Evolutionary conservation across 2,329 filamentous ascomycete species (phyloP), one percentile per base, ranked within the genome.

Genomic region (Arthrocladium fulminans): DNA sequence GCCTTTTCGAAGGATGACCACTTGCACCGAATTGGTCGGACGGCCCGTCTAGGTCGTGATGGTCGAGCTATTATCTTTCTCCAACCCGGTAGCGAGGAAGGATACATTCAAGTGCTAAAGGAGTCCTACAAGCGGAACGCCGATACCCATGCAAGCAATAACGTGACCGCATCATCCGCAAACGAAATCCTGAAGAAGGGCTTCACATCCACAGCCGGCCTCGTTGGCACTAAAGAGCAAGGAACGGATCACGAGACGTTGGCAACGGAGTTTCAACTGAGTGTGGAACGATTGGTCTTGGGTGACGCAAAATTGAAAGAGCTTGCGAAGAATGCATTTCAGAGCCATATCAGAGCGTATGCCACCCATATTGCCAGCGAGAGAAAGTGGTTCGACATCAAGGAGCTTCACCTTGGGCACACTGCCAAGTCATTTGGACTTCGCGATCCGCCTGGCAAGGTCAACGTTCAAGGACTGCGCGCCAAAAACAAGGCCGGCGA

Each of bases 1-100:
- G 87, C 92, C 2, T 97, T 97, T 67, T 88, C 85, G 62, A 82
- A 88, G 20, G 86, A 89, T 52, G 92, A 98, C 65, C 92, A 98
- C 65, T 77, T 96, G 6, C 92, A 98, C 69, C 84, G 92, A 48
- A 87, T 97, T 48, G 92, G 92, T 47, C 85, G 92, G 65, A 98
- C 92, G 9, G 92, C 92, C 2, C 86, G 92, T 73, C 87, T 94
- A 1, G 92, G 92, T 13, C 84, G 86, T 4, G 79, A 90, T 9
- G 92, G 92, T 23, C 83, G 89, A 48, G 88, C 92, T 0, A 76
- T 86, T 9, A 81, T 97, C 20, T 97, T 97, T 73, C 78, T 98
- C 12, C 80, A 89, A 50, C 92, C 92, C 0, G 92, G 92, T 13
- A 81, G 80, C 49, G 92, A 98, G 66, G 92, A 98, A 67, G 86